phyloP scores from a whole-genome alignment of 1,284 basidiomycete genomes.

The Ceratobasidium sp. region DNA sequence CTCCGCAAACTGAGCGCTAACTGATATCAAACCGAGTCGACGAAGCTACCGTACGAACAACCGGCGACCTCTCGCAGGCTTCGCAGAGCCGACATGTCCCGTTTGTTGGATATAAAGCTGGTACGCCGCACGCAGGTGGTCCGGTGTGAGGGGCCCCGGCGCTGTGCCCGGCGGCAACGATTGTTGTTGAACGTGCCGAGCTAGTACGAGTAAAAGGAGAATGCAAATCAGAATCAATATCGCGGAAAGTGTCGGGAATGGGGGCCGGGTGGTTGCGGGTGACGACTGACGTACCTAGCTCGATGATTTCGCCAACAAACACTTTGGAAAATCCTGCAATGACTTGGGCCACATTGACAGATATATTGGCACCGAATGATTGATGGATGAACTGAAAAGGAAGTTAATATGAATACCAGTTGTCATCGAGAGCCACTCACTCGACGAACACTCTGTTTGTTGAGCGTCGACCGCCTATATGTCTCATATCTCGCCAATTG shows the following conservation, averaged over 20 bases:
- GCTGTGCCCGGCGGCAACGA: conserved; percentile 22
- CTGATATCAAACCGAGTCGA: too few species aligned
- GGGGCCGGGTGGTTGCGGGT: conserved; percentile 12
- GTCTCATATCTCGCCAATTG: conserved; percentile 90
- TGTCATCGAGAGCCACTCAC: conserved; percentile 52
- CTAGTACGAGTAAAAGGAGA: neutral
- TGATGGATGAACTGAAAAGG: conserved; percentile 59
- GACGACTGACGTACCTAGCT: conserved; percentile 65
- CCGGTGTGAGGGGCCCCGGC: conserved; percentile 64
- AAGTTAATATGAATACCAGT: neutral
- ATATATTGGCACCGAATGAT: conserved; percentile 81
- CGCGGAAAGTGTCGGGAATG: conserved; percentile 2
- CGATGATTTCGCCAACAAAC: conserved; percentile 89
- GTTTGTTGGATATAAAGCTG: conserved; percentile 79
- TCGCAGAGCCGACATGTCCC: conserved; percentile 74
- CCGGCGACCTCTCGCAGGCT: conserved; percentile 58
- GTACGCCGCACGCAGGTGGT: conserved; percentile 87
- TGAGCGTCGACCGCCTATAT: conserved; percentile 79
- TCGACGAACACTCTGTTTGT: conserved; percentile 81
- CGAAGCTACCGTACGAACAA: neutral
- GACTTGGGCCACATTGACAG: conserved; percentile 83
- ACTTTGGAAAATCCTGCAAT: conserved; percentile 89
- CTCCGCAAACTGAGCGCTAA: neutral
- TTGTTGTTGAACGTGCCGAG: conserved; percentile 35
- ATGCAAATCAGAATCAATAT: neutral